Percentiles rank a stretch among this genome's conserved stretches.
Evolutionary conservation across 257 asterid species (phyloP).

Genomic region (Phtheirospermum japonicum): DNA sequence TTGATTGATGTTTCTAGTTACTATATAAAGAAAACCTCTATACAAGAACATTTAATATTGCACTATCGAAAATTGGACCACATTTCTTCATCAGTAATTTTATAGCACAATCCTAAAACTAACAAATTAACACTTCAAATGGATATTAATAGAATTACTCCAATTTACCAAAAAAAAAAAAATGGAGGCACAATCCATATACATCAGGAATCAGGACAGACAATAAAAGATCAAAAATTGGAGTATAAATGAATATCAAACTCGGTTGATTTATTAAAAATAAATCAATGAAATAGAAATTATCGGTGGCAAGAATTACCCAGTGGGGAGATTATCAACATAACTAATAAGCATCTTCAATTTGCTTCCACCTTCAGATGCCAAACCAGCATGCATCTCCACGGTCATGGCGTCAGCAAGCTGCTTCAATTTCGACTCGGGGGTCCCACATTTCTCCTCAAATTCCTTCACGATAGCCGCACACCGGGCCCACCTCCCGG

Average conservation of each 20-base stretch:
- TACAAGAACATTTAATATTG: no score
- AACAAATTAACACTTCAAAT: neutral
- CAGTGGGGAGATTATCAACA: slow-evolving; percentile 78
- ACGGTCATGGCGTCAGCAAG: slow-evolving; percentile 80
- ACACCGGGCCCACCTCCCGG: slow-evolving; percentile 61
- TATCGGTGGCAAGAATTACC: slow-evolving; percentile 33
- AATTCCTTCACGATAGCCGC: slow-evolving; percentile 57
- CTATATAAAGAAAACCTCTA: no score
- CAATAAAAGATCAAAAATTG: neutral
- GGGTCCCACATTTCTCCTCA: slow-evolving; percentile 77
- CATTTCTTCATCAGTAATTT: slow-evolving; percentile 8
- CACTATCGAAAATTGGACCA: neutral
- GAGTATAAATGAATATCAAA: no score
- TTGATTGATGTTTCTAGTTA: neutral
- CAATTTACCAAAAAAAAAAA: no score
- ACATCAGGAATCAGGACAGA: neutral
- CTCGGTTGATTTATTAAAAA: neutral
- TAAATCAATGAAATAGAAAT: neutral
- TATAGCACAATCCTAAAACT: neutral
- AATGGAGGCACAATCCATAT: no score
- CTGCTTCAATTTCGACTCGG: slow-evolving; percentile 55
- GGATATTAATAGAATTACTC: neutral
- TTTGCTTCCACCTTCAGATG: slow-evolving; percentile 84
- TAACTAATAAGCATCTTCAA: slow-evolving; percentile 84
- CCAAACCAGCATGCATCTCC: slow-evolving; percentile 89